These are phyloP conservation scores for Gossypium trilobum DNA, from an alignment of 441 rosid genomes.

Conservation along the genomic window DNA sequence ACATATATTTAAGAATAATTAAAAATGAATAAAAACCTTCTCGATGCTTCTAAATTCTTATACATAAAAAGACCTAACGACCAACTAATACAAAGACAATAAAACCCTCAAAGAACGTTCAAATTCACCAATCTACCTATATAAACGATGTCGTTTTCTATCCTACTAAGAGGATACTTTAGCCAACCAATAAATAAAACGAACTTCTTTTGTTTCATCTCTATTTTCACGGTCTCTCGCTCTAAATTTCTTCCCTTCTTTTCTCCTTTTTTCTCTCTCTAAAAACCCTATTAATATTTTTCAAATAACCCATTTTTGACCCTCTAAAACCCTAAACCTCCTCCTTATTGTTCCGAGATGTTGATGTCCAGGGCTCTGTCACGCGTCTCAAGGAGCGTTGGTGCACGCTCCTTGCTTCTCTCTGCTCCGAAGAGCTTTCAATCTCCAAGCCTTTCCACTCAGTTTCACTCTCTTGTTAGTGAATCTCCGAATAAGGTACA, in stretches of 20 bases:
- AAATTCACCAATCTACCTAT: not conserved
- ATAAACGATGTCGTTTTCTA: not conserved
- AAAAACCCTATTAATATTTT: not conserved
- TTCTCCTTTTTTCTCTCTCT: not conserved
- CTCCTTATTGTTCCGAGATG: constrained; percentile 22
- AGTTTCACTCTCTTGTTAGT: constrained; percentile 28
- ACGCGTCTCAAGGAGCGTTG: constrained; percentile 36
- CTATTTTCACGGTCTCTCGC: not conserved
- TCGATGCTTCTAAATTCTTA: not conserved
- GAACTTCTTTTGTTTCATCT: too few species aligned
- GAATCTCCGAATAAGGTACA: constrained; percentile 39
- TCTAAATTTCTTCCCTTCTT: not conserved
- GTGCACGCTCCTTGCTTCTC: constrained; percentile 41
- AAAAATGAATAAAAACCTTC: not conserved
- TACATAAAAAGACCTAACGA: not conserved
- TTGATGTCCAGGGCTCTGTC: constrained; percentile 39
- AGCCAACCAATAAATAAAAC: not conserved
- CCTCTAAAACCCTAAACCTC: constrained; percentile 12
- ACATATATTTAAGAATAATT: not conserved
- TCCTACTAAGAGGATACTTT: not conserved
- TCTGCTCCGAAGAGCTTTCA: constrained; percentile 32
- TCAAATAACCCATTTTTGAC: not conserved
- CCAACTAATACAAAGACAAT: not conserved
- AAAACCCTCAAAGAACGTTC: not conserved
- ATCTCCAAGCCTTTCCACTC: constrained; percentile 29